Percentiles rank a stretch among this genome's conserved stretches.
Conservation (phyloP, 106 monocot genomes). For the Apostasia ramifera region DNA sequence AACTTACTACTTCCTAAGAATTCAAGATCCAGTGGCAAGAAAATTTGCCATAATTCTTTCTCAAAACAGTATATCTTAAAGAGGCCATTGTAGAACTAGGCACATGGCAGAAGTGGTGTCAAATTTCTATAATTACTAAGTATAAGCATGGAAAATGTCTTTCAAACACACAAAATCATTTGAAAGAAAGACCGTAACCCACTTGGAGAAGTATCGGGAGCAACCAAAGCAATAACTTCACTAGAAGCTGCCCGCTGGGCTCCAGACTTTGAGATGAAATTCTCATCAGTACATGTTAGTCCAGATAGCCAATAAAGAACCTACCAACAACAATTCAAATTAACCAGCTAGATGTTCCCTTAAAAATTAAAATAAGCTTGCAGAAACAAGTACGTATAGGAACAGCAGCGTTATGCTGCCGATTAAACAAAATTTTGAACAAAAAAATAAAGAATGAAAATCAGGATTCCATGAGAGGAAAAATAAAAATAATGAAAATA, state of each 20-base stretch:
- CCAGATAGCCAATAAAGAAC: conserved; percentile 96
- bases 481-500: too few relatives aligned
- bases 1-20: too few relatives aligned
- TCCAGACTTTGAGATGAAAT: conserved; percentile 87
- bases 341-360: neutral
- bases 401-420: too few relatives aligned
- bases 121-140: neutral
- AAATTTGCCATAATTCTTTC: too few relatives aligned
- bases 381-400: neutral
- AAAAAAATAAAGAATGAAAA: too few relatives aligned
- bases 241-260: conserved; percentile 68
- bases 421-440: too few relatives aligned
- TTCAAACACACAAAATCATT: neutral
- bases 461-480: too few relatives aligned
- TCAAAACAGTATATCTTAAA: too few relatives aligned
- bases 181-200: conserved; percentile 7
- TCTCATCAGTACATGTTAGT: conserved; percentile 88
- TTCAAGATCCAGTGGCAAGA: too few relatives aligned
- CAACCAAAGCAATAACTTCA: conserved; percentile 74
- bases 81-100: too few relatives aligned
- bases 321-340: conserved; percentile 18
- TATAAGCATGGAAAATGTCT: neutral
- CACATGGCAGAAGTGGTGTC: too few relatives aligned
- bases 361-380: neutral
- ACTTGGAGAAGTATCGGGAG: conserved; percentile 95